Percentiles rank a stretch among this genome's conserved stretches.
phyloP scores from a whole-genome alignment of 2,329 filamentous ascomycete species.

The Trichophyton equinum region DNA sequence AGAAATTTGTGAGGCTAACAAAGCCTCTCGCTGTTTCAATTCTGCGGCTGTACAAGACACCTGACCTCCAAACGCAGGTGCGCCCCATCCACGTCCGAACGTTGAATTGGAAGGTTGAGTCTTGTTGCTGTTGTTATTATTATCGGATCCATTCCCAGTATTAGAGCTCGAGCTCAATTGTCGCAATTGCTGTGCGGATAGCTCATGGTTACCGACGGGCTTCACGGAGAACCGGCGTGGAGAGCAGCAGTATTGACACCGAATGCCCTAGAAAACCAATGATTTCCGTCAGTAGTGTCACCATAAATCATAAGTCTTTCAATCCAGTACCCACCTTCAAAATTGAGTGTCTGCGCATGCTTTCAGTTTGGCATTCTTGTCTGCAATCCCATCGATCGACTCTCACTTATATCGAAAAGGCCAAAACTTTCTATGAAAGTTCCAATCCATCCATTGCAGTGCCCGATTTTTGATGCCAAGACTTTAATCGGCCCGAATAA shows the following conservation, averaged over 20 bases:
- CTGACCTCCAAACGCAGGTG: slow-evolving; percentile 4
- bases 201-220: not conserved
- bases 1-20: not conserved
- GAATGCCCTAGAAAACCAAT: not conserved
- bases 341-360: slow-evolving; percentile 2
- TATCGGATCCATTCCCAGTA: not conserved
- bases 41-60: slow-evolving; percentile 13
- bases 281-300: not conserved
- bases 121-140: not conserved
- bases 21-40: slow-evolving; percentile 10
- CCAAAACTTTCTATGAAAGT: not conserved
- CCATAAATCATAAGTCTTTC: not conserved
- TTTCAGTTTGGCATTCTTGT: not conserved
- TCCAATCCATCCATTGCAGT: not conserved
- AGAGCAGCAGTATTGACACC: not conserved
- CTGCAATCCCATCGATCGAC: not conserved
- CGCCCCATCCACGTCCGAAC: slow-evolving; percentile 8
- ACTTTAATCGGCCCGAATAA: not conserved
- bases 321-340: not conserved
- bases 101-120: not conserved
- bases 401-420: not conserved
- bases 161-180: not conserved
- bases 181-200: not conserved
- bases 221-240: not conserved
- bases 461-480: not conserved